Evolutionary conservation across 345 rosid genomes (phyloP), one percentile per base, ranked within the genome.

Genomic region (Eucalyptus pauciflora): DNA sequence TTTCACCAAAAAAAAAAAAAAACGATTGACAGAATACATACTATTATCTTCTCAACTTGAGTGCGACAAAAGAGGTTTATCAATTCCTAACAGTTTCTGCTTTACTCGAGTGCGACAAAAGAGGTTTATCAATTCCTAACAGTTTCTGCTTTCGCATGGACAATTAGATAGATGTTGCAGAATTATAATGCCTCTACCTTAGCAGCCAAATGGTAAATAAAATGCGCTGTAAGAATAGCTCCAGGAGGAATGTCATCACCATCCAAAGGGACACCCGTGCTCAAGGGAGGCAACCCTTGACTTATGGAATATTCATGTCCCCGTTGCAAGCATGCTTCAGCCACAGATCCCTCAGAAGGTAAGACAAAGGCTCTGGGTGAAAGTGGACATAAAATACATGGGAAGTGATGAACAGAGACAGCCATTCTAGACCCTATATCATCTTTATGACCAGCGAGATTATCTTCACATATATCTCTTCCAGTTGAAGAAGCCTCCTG

Each of bases 321-420:
- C 86, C 91, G 87, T 89, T 98, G 95, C 90, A 96, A 90, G 90
- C 88, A 95, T 46, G 98, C 99, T 94, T 96, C 98, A 46, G 97
- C 96, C 62, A 97, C 91, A 67, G 98, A 96, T 89, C 99, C 99
- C 93, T 96, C 97, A 52, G 99, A 97, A 87, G 99, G 99, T 89
- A 97, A 94, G 92, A 95, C 97, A 92, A 97, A 97, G 52, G 94
- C 95, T 92, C 95, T 94, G 85, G 98, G 97, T 46, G 99, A 96
- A 89, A 97, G 91, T 60, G 99, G 98, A 87, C 98, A 95, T 88
- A 96, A 90, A 90, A 97, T 92, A 96, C 96, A 89, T 87, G 99
- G 98, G 91, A 96, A 96, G 94, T 97, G 99, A 90, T 93, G 94
- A 89, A 97, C 99, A 27, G 94, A 95, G 89, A 97, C 94, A 24